These are phyloP conservation scores for Meyerozyma carpophila DNA, from an alignment of 1,139 yeast species.

Conservation along the genomic window DNA sequence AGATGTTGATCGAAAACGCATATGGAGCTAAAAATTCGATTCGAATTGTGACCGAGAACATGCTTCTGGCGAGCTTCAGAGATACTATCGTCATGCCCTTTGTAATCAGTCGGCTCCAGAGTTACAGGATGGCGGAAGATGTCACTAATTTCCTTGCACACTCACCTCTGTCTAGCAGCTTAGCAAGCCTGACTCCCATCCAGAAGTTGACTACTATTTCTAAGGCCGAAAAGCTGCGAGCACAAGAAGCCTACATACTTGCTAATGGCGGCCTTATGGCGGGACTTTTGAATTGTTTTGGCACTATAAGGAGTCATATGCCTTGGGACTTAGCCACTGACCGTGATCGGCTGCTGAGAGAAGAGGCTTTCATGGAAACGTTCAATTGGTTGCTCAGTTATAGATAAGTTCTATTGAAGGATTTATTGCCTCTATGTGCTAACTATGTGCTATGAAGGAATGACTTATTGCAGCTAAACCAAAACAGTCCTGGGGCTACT, in stretches of 20 bases:
- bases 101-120: slow-evolving; percentile 14
- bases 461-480: too few species aligned
- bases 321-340: slow-evolving; percentile 15
- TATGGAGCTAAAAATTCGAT: slow-evolving; percentile 4
- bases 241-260: slow-evolving; percentile 6
- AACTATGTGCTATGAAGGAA: too few species aligned
- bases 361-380: slow-evolving; percentile 14
- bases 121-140: neutral
- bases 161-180: slow-evolving; percentile 3
- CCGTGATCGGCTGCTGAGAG: slow-evolving; percentile 16
- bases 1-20: slow-evolving; percentile 11
- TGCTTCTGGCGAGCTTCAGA: slow-evolving; percentile 26
- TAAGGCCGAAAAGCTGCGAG: slow-evolving; percentile 4
- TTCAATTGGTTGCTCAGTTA: slow-evolving; percentile 13
- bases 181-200: slow-evolving; percentile 1
- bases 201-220: slow-evolving; percentile 8
- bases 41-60: slow-evolving; percentile 25
- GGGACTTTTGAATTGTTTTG: slow-evolving; percentile 18
- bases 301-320: slow-evolving; percentile 16
- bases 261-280: slow-evolving; percentile 2
- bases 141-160: neutral
- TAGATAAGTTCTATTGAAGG: neutral
- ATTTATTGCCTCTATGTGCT: too few species aligned
- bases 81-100: slow-evolving; percentile 28
- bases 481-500: too few species aligned